Evolutionary conservation across 1,284 basidiomycete species (phyloP).

Genomic region (Trichosporon ovoides): DNA sequence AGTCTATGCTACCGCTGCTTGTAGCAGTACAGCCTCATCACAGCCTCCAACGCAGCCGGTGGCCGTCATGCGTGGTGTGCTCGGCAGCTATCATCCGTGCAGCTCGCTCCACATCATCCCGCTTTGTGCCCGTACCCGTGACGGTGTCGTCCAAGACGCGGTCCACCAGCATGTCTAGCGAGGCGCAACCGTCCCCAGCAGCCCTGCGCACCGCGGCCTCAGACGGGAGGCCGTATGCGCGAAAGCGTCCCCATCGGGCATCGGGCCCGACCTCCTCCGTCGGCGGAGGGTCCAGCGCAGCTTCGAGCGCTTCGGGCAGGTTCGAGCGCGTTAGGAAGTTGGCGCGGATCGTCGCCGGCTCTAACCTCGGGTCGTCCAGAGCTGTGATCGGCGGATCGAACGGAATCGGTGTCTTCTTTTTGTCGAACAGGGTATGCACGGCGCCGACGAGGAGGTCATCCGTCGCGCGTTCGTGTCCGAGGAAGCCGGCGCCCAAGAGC

Average conservation of each 20-base stretch:
- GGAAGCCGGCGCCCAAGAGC: neutral
- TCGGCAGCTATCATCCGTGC: no score
- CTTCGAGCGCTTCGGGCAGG: neutral
- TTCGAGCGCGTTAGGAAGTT: neutral
- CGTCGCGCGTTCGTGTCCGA: neutral
- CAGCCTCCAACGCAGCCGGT: no score
- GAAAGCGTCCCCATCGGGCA: neutral
- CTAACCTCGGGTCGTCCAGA: neutral
- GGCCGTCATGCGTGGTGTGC: no score
- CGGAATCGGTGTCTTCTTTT: neutral
- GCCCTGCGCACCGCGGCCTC: neutral
- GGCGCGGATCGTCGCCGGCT: neutral
- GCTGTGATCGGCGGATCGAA: neutral
- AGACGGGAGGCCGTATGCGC: neutral
- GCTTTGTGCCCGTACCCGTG: no score
- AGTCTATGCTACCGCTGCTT: no score
- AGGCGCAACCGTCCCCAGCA: no score
- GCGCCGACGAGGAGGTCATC: neutral
- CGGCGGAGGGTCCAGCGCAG: neutral
- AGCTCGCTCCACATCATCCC: no score
- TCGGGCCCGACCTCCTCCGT: neutral
- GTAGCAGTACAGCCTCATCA: no score
- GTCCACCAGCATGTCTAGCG: no score
- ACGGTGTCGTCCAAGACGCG: no score
- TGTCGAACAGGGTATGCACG: neutral